A percentile compares a stretch with the other conserved stretches of the same genome.
Conservation (phyloP, 148 eudicot species). For the Suaeda aralocaspica region DNA sequence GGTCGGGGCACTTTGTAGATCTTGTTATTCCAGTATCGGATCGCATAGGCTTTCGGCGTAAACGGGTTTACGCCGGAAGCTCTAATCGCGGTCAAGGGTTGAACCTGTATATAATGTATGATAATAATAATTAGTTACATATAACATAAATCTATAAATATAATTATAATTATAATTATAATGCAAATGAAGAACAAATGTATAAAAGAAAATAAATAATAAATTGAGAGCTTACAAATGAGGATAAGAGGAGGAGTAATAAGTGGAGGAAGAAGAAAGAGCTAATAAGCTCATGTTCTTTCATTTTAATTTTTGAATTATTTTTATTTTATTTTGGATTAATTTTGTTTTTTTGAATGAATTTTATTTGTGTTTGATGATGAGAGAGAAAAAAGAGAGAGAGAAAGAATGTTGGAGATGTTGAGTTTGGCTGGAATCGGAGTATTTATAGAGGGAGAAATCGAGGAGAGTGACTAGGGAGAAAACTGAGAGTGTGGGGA, state of each 20-base stretch:
- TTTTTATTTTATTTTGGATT: no score
- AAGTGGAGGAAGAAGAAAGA: constrained; percentile 32
- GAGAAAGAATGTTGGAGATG: constrained; percentile 40
- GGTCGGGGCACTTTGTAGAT: constrained; percentile 70
- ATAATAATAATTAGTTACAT: not conserved
- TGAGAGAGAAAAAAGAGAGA: constrained; percentile 12
- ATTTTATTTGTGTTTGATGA: not conserved
- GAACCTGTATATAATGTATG: constrained; percentile 24
- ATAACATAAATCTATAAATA: no score
- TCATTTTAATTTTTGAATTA: constrained; percentile 22
- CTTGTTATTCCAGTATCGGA: constrained; percentile 78
- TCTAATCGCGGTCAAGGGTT: not conserved
- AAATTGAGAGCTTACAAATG: constrained; percentile 31
- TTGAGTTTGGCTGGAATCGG: constrained; percentile 28
- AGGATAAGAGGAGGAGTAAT: constrained; percentile 29
- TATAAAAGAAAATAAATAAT: no score
- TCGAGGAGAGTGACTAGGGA: not conserved
- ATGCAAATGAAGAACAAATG: no score
- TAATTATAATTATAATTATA: no score
- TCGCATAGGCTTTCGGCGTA: constrained; percentile 51
- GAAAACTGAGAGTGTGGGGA: no score
- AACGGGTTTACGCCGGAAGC: constrained; percentile 49
- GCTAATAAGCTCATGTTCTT: constrained; percentile 26
- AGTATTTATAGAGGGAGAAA: constrained; percentile 34
- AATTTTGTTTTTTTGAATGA: not conserved